phyloP scores from a whole-genome alignment of 495 filamentous ascomycete genomes.

The Trichoderma gamsii region DNA sequence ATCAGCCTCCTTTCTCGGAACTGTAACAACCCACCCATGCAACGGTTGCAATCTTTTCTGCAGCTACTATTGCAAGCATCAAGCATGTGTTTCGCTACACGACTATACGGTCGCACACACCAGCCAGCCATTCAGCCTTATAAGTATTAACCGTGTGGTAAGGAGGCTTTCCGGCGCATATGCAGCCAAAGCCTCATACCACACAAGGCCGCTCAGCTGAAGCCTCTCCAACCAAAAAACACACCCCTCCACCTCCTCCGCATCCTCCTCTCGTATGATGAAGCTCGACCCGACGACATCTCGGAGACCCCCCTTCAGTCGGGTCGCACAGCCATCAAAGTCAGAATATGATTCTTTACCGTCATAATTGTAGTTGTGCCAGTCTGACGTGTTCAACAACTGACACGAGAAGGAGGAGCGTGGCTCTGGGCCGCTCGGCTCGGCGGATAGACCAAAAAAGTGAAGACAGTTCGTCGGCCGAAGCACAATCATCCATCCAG shows the following conservation, averaged over 20 bases:
- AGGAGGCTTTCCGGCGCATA: no score
- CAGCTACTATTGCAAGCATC: no score
- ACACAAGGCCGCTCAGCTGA: not conserved
- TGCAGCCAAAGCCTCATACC: not conserved
- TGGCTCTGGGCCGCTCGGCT: not conserved
- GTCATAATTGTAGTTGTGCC: not conserved
- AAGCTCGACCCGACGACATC: not conserved
- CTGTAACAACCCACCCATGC: no score
- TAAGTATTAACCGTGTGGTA: not conserved
- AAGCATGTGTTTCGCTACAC: no score
- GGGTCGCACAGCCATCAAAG: not conserved
- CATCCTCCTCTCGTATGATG: conserved; percentile 8
- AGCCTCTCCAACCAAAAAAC: not conserved
- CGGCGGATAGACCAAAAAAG: not conserved
- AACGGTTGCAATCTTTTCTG: no score
- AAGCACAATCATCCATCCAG: not conserved
- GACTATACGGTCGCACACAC: not conserved
- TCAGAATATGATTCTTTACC: not conserved
- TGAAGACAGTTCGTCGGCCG: not conserved
- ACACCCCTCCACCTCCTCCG: not conserved
- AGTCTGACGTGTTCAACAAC: not conserved
- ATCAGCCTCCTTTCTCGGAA: no score
- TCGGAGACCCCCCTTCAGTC: not conserved
- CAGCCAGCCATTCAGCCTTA: not conserved
- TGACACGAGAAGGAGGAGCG: not conserved